Conservation (phyloP, 306 rosid species). For the Adenanthera pavonina region DNA sequence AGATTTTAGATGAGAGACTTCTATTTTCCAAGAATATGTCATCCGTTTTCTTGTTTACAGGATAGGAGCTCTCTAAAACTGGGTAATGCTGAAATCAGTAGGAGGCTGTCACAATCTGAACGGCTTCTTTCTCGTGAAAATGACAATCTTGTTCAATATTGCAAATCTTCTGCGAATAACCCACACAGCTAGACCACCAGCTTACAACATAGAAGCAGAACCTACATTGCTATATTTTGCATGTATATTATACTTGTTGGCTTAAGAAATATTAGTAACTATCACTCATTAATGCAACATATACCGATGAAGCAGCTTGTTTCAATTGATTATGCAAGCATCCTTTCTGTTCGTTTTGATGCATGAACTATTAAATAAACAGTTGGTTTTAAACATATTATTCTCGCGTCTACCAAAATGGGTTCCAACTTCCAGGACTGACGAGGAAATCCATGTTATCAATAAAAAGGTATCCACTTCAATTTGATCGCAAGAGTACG, state of each 20-base stretch:
- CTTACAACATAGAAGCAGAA: slow-evolving; percentile 4
- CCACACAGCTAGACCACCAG: slow-evolving; percentile 41
- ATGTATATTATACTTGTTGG: neutral
- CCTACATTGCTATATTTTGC: neutral
- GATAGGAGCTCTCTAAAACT: slow-evolving; percentile 45
- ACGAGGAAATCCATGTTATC: neutral
- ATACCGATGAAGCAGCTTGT: neutral
- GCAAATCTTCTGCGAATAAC: slow-evolving; percentile 56
- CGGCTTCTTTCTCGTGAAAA: slow-evolving; percentile 64
- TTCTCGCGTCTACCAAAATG: neutral
- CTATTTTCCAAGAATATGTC: neutral
- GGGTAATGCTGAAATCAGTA: slow-evolving; percentile 54
- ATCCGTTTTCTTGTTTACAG: slow-evolving; percentile 47
- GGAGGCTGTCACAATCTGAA: slow-evolving; percentile 66
- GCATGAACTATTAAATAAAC: neutral
- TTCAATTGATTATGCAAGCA: neutral
- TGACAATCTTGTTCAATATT: slow-evolving; percentile 58
- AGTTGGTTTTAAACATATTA: neutral
- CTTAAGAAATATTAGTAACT: neutral
- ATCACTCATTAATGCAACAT: neutral
- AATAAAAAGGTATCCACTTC: neutral
- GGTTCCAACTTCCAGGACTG: neutral
- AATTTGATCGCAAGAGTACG: neutral
- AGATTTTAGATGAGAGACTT: too few relatives aligned
- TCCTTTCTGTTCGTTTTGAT: neutral